Evolutionary conservation across 1,139 yeast species (phyloP).

Genomic region (Yamadazyma sp.): DNA sequence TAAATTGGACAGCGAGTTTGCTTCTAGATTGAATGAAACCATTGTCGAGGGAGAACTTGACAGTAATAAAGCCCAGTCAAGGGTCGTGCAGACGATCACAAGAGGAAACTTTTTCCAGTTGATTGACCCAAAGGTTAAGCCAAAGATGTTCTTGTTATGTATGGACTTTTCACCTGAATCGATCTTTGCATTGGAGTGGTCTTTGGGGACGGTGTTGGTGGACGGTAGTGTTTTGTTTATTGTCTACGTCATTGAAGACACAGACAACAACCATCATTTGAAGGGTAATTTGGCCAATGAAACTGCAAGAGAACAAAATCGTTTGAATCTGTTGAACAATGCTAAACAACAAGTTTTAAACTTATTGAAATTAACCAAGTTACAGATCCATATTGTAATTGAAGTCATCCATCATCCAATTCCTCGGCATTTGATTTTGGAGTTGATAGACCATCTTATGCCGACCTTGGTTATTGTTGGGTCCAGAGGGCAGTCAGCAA

Average conservation of each 20-base stretch:
- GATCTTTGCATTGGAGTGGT: slow-evolving; percentile 84
- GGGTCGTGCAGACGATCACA: slow-evolving; percentile 68
- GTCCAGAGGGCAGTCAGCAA: slow-evolving; percentile 72
- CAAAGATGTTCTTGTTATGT: slow-evolving; percentile 73
- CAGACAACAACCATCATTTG: slow-evolving; percentile 46
- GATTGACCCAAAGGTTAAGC: slow-evolving; percentile 49
- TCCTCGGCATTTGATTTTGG: slow-evolving; percentile 82
- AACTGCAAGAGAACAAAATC: slow-evolving; percentile 46
- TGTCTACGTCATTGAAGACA: slow-evolving; percentile 76
- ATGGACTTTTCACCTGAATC: slow-evolving; percentile 87
- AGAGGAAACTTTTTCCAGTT: slow-evolving; percentile 68
- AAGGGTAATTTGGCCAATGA: slow-evolving; percentile 43
- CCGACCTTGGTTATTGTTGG: slow-evolving; percentile 86
- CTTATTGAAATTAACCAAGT: slow-evolving; percentile 65
- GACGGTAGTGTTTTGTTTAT: slow-evolving; percentile 84
- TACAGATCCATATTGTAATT: slow-evolving; percentile 73
- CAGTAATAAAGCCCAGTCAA: slow-evolving; percentile 51
- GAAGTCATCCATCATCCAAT: slow-evolving; percentile 83
- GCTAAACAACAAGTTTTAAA: slow-evolving; percentile 62
- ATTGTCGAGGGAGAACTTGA: slow-evolving; percentile 64
- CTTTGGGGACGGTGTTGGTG: slow-evolving; percentile 80
- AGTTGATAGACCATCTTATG: slow-evolving; percentile 75
- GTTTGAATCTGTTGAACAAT: slow-evolving; percentile 59
- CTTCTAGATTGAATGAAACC: slow-evolving; percentile 57
- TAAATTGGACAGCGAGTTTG: slow-evolving; percentile 63